These are phyloP conservation scores for Hagleromyces aurorensis DNA, from an alignment of 805 yeast genomes.

Conservation along the genomic window DNA sequence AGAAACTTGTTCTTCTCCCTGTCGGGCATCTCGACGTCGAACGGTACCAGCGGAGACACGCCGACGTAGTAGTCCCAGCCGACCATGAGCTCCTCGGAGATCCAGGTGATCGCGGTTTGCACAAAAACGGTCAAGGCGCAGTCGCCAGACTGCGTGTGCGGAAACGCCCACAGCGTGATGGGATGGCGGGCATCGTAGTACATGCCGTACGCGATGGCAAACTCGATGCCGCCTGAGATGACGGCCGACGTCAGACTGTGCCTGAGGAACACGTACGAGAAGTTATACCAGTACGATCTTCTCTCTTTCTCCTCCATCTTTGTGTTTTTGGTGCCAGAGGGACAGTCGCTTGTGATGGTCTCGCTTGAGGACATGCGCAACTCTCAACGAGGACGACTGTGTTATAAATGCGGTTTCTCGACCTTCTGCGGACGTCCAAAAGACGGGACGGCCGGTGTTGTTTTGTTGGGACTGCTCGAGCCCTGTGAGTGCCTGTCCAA, in stretches of 20 bases:
- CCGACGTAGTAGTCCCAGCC: constrained; percentile 18
- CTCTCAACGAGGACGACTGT: no score
- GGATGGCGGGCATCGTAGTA: constrained; percentile 9
- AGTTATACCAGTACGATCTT: constrained; percentile 5
- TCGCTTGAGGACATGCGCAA: no score
- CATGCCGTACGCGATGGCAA: constrained; percentile 25
- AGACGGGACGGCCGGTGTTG: no score
- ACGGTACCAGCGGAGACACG: constrained; percentile 9
- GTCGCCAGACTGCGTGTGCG: constrained; percentile 24
- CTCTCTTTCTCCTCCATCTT: constrained; percentile 2
- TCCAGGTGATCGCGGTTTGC: constrained; percentile 21
- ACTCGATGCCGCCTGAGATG: constrained; percentile 22
- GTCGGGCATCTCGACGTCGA: constrained; percentile 5
- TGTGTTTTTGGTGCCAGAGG: no score
- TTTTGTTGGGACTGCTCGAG: no score
- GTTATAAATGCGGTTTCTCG: no score
- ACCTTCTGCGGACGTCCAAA: no score
- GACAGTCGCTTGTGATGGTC: no score
- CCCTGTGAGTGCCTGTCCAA: no score
- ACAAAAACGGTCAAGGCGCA: constrained; percentile 20
- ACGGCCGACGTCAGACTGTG: constrained; percentile 18
- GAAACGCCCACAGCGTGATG: constrained; percentile 22
- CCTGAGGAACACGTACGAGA: constrained; percentile 7
- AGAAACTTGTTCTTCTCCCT: constrained; percentile 3
- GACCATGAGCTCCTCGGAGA: constrained; percentile 14